Base-by-base conservation (phyloP, 495 filamentous ascomycete genomes). In the Coniosporium apollinis region DNA sequence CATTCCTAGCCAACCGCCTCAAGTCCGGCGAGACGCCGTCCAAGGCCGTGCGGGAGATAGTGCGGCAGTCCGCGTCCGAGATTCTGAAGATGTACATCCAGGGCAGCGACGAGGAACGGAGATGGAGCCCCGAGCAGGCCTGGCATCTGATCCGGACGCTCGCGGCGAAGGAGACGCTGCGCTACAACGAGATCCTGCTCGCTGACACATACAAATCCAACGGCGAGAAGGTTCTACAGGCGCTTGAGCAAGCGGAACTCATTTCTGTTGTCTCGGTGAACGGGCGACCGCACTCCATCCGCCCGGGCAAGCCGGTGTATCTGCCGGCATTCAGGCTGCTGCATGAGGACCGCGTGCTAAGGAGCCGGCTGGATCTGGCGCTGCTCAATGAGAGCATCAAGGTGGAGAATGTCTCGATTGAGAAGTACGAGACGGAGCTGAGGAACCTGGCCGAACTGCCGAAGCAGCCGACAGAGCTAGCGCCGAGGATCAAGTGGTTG, bases 1-100 rank as follows among this genome's bases (percentile, higher is more conserved):
- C 94, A 46, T 84, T 85, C 46, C 74, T 97, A 40, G 78, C 86
- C 9, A 73, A 85, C 39, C 67, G 89, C n/a, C 80, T 97, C 43
- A 83, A 84, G 49, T 72, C 76, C 10, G 91, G 91, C 15, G 87
- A 96, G 58, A 80, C 66, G 0, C 89, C 89, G 1, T 66, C 65
- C 48, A 68, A 75, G 44, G 89, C 89, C n/a, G 78, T 94, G 10
- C 59, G 70, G 21, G 82, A 92, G 43, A 96, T 97, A 36, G 80
- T 89, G 28, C 74, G 82, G 22, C 82, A 92, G 43, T 75, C 76
- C 6, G 76, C 83, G 7, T 79, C 77, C 2, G 91, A 96, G 51
- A 86, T 97, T 30, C 51, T 94, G 35, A 92, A 94, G 50, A 82
- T 92, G 65, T 96, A 85, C 60, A 66, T 96, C 19, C 62, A 94